Conservation (phyloP, 1,284 basidiomycete genomes). For the Phenoliferia sp. region DNA sequence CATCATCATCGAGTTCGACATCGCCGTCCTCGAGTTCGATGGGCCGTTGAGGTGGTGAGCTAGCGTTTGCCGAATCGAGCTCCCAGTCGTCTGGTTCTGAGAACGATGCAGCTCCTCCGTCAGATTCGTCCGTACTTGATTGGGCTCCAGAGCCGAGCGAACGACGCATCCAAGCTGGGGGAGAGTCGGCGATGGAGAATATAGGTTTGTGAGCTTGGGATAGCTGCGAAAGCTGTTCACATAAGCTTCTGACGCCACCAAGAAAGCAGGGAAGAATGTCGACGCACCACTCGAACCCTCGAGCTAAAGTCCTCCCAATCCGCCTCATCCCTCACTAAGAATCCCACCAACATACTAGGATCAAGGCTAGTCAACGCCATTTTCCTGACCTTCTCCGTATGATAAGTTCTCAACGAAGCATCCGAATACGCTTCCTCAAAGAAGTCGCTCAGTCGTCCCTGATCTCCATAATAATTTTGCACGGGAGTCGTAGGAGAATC, state of each 20-base stretch:
- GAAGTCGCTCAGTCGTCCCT: slow-evolving; percentile 49
- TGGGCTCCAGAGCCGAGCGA: neutral
- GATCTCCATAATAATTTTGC: neutral
- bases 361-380: slow-evolving; percentile 88
- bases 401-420: slow-evolving; percentile 76
- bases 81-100: slow-evolving; percentile 24
- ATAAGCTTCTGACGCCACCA: too few relatives aligned
- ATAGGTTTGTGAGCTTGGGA: slow-evolving; percentile 37
- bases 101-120: slow-evolving; percentile 10
- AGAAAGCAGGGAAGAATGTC: neutral
- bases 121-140: neutral
- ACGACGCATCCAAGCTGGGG: slow-evolving; percentile 28
- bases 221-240: slow-evolving; percentile 44
- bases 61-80: slow-evolving; percentile 18
- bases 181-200: slow-evolving; percentile 38
- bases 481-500: neutral
- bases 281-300: slow-evolving; percentile 44
- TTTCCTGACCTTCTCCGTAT: slow-evolving; percentile 87
- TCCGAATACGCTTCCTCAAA: slow-evolving; percentile 60
- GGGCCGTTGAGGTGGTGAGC: neutral
- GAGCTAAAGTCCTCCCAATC: slow-evolving; percentile 79
- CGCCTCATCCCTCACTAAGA: slow-evolving; percentile 71
- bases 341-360: slow-evolving; percentile 94
- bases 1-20: neutral
- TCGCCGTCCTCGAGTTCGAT: neutral